A percentile compares a stretch with the other conserved stretches of the same genome.
Evolutionary conservation across 495 filamentous ascomycete genomes (phyloP).

Genomic region (Penicillium diatomitis): DNA sequence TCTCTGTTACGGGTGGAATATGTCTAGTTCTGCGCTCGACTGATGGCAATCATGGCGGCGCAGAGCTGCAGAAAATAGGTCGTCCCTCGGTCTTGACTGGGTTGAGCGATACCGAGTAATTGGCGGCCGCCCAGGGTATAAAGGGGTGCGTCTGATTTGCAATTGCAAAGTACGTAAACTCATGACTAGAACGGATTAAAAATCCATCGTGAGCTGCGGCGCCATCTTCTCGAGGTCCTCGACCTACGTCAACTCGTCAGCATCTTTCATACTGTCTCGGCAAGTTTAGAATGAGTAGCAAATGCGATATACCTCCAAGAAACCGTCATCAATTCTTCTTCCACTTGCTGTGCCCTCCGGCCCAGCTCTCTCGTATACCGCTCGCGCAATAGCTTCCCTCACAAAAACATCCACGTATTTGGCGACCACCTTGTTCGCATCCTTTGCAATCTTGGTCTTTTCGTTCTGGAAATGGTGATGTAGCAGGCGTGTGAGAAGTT

Average conservation of each 20-base stretch:
- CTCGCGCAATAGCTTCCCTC: constrained; percentile 78
- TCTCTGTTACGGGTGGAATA: constrained; percentile 12
- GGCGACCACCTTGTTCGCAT: constrained; percentile 67
- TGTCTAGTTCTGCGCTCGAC: neutral
- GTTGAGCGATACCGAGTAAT: no score
- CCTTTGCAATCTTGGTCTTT: constrained; percentile 65
- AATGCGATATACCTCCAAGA: constrained; percentile 60
- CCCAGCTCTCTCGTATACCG: constrained; percentile 57
- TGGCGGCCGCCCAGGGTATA: no score
- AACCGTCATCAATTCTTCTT: constrained; percentile 39
- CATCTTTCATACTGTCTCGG: neutral
- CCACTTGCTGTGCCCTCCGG: constrained; percentile 22
- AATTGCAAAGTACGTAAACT: no score
- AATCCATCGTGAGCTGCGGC: constrained; percentile 84
- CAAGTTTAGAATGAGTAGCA: neutral
- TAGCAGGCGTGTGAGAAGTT: constrained; percentile 64
- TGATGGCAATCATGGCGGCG: no score
- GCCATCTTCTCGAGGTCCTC: constrained; percentile 81
- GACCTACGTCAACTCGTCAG: constrained; percentile 24
- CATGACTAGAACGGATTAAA: constrained; percentile 29
- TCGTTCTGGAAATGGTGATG: constrained; percentile 67
- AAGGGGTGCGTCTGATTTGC: no score
- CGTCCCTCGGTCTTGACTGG: no score
- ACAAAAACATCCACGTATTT: constrained; percentile 93
- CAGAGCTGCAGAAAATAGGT: no score